phyloP scores from a whole-genome alignment of 2,329 filamentous ascomycete genomes.

The Curvularia sp. region DNA sequence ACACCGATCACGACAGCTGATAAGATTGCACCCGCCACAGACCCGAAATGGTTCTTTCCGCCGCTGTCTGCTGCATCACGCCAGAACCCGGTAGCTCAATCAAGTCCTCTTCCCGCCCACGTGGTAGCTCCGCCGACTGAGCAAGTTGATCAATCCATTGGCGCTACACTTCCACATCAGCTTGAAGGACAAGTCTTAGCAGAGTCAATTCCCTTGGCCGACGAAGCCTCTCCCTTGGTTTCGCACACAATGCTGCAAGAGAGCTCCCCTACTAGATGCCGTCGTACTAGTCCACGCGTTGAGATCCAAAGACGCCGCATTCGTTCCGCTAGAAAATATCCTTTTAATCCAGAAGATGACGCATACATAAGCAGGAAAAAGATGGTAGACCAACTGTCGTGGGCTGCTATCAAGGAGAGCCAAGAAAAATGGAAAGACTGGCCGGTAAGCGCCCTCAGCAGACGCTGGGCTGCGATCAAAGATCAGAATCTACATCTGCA shows the following conservation, averaged over 20 bases:
- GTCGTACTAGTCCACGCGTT: constrained; percentile 25
- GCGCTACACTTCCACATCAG: background rate
- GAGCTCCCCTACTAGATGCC: constrained; percentile 6
- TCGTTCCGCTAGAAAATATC: constrained; percentile 12
- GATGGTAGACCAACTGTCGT: constrained; percentile 35
- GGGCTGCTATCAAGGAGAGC: constrained; percentile 31
- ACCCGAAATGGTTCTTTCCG: constrained; percentile 41
- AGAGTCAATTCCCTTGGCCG: background rate
- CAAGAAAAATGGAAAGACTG: constrained; percentile 31
- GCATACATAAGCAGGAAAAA: constrained; percentile 47
- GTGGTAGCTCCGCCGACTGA: background rate
- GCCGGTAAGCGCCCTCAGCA: constrained; percentile 22
- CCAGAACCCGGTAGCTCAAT: constrained; percentile 8
- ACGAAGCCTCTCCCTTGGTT: background rate
- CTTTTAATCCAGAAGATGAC: constrained; percentile 46
- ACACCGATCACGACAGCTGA: constrained; percentile 16
- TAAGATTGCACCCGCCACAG: constrained; percentile 32
- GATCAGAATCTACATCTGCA: constrained; percentile 17
- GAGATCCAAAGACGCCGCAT: constrained; percentile 17
- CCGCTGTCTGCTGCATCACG: constrained; percentile 24
- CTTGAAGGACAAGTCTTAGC: background rate
- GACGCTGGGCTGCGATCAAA: constrained; percentile 30
- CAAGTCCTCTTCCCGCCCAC: constrained; percentile 19
- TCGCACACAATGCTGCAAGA: background rate
- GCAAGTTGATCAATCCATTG: background rate